A percentile compares a stretch with the other conserved stretches of the same genome.
Conservation (phyloP, 108 stramenopile genomes). For the Pinguiococcus pyrenoidosus region DNA sequence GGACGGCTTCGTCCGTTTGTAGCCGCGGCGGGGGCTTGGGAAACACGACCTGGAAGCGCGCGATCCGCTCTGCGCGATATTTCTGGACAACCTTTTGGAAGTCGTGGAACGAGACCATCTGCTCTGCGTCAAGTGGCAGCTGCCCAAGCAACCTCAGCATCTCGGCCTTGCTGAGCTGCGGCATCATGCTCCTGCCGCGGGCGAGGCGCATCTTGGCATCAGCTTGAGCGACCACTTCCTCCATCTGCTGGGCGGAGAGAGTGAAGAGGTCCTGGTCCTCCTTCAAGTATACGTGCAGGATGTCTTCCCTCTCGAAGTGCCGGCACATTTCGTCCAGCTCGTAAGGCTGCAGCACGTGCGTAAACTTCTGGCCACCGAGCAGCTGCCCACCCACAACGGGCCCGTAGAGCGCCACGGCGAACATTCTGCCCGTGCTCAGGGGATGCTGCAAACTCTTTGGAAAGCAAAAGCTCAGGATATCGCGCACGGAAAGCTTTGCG, state of each 20-base stretch:
- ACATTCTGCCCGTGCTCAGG: conserved; percentile 26
- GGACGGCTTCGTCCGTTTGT: conserved; percentile 2
- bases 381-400: conserved; percentile 26
- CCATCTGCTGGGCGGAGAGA: conserved; percentile 24
- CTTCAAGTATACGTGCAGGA: conserved; percentile 32
- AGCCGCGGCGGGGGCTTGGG: conserved; percentile 5
- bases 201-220: conserved; percentile 23
- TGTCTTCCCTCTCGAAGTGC: conserved; percentile 39
- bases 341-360: conserved; percentile 24
- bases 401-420: conserved; percentile 38
- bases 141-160: conserved; percentile 15
- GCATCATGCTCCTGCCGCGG: conserved; percentile 18
- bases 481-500: conserved; percentile 8
- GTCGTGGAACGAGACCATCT: conserved; percentile 35
- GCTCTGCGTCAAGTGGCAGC: conserved; percentile 16
- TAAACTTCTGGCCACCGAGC: conserved; percentile 19
- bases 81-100: conserved; percentile 21
- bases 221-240: conserved; percentile 33
- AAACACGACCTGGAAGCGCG: conserved; percentile 25
- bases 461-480: conserved; percentile 33
- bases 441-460: conserved; percentile 35
- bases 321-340: conserved; percentile 41
- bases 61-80: conserved; percentile 26
- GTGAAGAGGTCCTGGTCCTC: conserved; percentile 12
- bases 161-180: conserved; percentile 22